Conservation (phyloP, 2,329 filamentous ascomycete species). For the Claviceps monticola region DNA sequence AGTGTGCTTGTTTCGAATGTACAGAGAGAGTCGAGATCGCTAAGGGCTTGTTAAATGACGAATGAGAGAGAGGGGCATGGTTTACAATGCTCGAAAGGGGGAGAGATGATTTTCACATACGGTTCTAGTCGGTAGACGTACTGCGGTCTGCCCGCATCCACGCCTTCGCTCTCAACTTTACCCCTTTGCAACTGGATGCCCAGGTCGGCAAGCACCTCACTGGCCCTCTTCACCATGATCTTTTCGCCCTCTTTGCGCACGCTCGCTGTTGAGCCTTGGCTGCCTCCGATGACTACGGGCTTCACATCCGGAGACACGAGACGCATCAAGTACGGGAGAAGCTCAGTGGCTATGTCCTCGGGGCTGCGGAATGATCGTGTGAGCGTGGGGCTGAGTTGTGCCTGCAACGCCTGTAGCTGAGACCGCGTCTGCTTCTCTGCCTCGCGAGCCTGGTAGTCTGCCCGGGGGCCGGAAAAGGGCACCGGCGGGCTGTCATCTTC, state of each 20-base stretch:
- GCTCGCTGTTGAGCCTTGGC: constrained; percentile 56
- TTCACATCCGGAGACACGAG: constrained; percentile 84
- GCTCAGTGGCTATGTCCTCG: constrained; percentile 64
- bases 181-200: constrained; percentile 71
- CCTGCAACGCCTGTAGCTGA: constrained; percentile 59
- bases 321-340: constrained; percentile 71
- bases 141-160: constrained; percentile 43
- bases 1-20: constrained; percentile 56
- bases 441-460: constrained; percentile 71
- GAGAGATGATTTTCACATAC: constrained; percentile 35
- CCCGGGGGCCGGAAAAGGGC: constrained; percentile 70
- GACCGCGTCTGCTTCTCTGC: constrained; percentile 65
- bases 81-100: neutral
- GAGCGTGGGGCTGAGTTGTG: constrained; percentile 56
- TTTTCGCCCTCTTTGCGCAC: constrained; percentile 82
- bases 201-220: constrained; percentile 69
- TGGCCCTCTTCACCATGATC: constrained; percentile 62
- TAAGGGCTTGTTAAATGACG: constrained; percentile 12
- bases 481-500: constrained; percentile 38
- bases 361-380: constrained; percentile 65
- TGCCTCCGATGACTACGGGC: constrained; percentile 68
- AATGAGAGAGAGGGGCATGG: neutral
- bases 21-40: constrained; percentile 62
- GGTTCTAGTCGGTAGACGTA: constrained; percentile 95
- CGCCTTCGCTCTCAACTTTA: constrained; percentile 57